A percentile compares a stretch with the other conserved stretches of the same genome.
Evolutionary conservation across 78 protist species (phyloP).

Genomic region (Dictyostelium citrinum): DNA sequence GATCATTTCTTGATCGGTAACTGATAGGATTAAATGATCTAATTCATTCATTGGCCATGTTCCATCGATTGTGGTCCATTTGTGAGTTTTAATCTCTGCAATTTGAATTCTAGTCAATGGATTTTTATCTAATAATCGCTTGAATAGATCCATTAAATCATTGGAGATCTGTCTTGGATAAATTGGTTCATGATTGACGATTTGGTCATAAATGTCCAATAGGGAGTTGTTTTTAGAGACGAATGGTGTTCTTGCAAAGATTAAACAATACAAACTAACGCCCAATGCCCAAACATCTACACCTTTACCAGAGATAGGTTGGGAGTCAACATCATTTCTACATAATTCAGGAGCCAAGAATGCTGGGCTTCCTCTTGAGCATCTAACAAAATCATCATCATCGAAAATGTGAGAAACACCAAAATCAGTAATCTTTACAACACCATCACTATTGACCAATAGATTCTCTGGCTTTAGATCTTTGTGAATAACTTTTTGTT

Average conservation of each 20-base stretch:
- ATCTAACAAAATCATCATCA: conserved; percentile 19
- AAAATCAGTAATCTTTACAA: conserved; percentile 83
- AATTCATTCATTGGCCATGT: conserved; percentile 38
- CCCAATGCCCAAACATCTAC: conserved; percentile 79
- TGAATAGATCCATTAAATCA: conserved; percentile 36
- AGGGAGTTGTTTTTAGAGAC: background rate
- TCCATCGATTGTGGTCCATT: conserved; percentile 43
- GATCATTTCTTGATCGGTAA: conserved; percentile 40
- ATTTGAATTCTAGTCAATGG: conserved; percentile 40
- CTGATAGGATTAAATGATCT: conserved; percentile 13
- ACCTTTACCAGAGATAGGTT: conserved; percentile 64
- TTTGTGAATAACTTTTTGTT: conserved; percentile 82
- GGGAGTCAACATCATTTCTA: background rate
- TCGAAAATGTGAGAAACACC: conserved; percentile 79
- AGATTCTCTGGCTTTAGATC: conserved; percentile 88
- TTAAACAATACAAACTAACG: conserved; percentile 67
- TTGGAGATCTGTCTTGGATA: conserved; percentile 60
- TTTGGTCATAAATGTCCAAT: background rate
- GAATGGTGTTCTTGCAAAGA: conserved; percentile 71
- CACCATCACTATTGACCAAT: conserved; percentile 68
- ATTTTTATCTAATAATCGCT: conserved; percentile 48
- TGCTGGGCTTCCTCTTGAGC: conserved; percentile 86
- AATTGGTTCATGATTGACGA: conserved; percentile 12
- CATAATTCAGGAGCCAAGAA: conserved; percentile 84
- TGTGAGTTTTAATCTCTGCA: background rate